These are phyloP conservation scores for Neurospora sp. DNA, from an alignment of 495 filamentous ascomycete species.

Conservation along the genomic window DNA sequence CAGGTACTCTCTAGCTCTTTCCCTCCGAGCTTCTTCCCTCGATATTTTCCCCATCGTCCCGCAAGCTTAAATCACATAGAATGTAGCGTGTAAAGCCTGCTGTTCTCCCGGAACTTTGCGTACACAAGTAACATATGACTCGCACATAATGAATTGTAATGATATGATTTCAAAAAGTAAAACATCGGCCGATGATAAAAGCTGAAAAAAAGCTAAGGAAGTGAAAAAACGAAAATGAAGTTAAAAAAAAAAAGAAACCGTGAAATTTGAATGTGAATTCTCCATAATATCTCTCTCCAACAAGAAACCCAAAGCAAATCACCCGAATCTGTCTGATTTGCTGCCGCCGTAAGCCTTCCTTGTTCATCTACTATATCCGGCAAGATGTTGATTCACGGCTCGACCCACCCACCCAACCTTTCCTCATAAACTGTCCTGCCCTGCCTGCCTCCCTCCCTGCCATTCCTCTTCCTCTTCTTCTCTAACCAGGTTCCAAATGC, in stretches of 20 bases:
- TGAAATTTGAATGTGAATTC: background rate
- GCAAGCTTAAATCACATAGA: background rate
- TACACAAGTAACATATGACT: background rate
- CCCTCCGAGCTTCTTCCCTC: background rate
- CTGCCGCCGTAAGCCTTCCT: background rate
- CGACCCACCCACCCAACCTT: background rate
- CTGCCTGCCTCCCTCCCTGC: background rate
- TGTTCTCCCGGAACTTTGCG: background rate
- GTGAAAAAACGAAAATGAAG: background rate
- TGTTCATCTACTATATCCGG: background rate
- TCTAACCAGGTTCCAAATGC: background rate
- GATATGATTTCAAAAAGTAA: background rate
- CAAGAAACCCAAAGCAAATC: background rate
- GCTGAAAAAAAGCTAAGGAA: background rate
- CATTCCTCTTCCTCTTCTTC: background rate
- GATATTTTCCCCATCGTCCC: background rate
- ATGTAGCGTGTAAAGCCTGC: background rate
- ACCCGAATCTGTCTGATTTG: background rate
- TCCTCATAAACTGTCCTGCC: conserved; percentile 1
- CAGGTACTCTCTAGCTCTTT: background rate
- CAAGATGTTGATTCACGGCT: background rate
- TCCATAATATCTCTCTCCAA: background rate
- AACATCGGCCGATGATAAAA: background rate
- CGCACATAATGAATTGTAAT: background rate
- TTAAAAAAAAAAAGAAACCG: background rate